Base-by-base conservation (phyloP, 1,284 basidiomycete species). In the Fomitopsis betulina region DNA sequence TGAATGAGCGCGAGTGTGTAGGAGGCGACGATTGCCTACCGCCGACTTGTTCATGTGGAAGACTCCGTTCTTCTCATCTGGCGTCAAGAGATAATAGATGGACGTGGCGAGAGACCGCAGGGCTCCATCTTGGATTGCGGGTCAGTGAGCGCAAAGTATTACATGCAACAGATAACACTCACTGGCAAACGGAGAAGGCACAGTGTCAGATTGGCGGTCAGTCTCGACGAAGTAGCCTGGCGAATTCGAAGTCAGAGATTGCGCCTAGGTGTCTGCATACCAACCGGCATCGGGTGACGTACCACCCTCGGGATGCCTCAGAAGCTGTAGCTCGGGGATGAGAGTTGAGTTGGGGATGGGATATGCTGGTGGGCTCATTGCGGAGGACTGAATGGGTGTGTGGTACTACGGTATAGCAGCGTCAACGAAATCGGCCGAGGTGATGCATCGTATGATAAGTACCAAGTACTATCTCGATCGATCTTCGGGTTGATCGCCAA, bases 11-110 rank as follows among this genome's bases (percentile, higher is more conserved):
- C 56, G 19, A 3, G 51, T 37, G 13, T 30, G 47, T 17, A 47
- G 25, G 23, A 4, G 13, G 55, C 23, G 39, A 53, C 9, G 43
- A 53, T 5, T 30, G 1, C 75, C 33, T 62, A 77, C 76, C 5
- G 74, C 70, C 2, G 76, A 77, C 60, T 76, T 78, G 67, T 80
- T 79, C 72, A 76, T 75, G 58, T 80, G 77, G 58, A 80, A 71
- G n/a, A 73, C 65, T 1, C 79, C 76, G 33, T 67, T 68, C 1
- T 74, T 70, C 40, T 71, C 71, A 21, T 76, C 73, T 27, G 72
- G 65, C 10, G 73, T 74, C 15, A 80, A 70, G n/a, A 82, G 67
- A 62, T 80, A 82, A 65, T 76, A 79, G 54, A 81, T 81, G 25
- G 75, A 69, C 2, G 77, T 78, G 7, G 73, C 72, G 15, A 78